Evolutionary conservation across 306 rosid genomes (phyloP), one percentile per base, ranked within the genome.

Genomic region (Glycyrrhiza uralensis): DNA sequence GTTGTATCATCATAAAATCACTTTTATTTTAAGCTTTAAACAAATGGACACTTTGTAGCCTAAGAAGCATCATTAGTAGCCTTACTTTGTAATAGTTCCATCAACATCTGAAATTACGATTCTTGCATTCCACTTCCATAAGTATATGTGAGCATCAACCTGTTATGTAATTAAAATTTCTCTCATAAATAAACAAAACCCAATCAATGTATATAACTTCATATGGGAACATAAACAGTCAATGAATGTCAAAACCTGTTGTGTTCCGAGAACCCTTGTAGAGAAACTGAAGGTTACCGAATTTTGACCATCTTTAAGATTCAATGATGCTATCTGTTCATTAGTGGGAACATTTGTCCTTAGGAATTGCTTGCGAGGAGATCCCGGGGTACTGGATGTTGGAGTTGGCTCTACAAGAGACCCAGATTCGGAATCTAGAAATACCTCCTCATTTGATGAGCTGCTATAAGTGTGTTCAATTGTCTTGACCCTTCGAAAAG

Each of bases 51-150:
- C 6, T 45, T 66, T 44, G 72, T 71, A 80, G 60, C 65, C 69
- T 12, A 63, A 72, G 50, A 55, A 64, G 65, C 36, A 64, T 23
- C 38, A 47, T 17, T 30, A 30, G 22, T 47, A 70, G 64, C 77
- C 99, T 85, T 85, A 95, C 99, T 88, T 95, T 76, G 99, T 95
- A 80, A 95, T 95, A 46, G 99, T 95, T 63, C 99, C 99, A 76
- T 95, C 99, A 56, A 95, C 99, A 18, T 95, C 99, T 5, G 99
- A 95, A 76, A 95, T 91, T 75, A 95, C 99, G 58, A 95, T 95
- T 68, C 88, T 81, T 22, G 96, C 93, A 80, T 95, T 91, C 97
- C 97, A 95, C 65, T 88, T 92, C 99, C 99, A 95, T 75, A 95
- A 82, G 83, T 91, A 95, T 80, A 95, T 91, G 81, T 89, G 99